Percentiles rank a stretch among this genome's conserved stretches.
Conservation (phyloP, 768 basidiomycete species). For the Leccinum subtestaceum region DNA sequence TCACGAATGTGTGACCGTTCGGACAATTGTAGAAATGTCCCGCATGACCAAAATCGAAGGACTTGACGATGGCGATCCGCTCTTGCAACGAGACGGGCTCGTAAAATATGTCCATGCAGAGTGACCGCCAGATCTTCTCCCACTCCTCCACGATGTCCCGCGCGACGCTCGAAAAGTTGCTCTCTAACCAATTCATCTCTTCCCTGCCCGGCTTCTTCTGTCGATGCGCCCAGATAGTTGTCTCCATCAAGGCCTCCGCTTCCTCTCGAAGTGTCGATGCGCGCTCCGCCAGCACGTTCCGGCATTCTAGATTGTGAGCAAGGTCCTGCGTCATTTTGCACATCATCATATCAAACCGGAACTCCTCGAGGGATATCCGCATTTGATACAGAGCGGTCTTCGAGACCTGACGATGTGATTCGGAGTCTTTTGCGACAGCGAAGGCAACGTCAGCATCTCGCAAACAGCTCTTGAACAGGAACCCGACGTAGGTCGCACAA, state of each 20-base stretch:
- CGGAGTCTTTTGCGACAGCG: constrained; percentile 45
- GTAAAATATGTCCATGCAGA: constrained; percentile 48
- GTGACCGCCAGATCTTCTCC: constrained; percentile 37
- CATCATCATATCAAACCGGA: constrained; percentile 46
- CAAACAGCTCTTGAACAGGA: constrained; percentile 45
- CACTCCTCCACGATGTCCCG: constrained; percentile 46
- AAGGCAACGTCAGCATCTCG: constrained; percentile 47
- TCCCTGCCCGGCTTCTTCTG: constrained; percentile 24
- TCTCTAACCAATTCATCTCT: constrained; percentile 39
- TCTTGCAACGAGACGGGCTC: constrained; percentile 53
- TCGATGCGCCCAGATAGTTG: constrained; percentile 8
- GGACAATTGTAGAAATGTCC: constrained; percentile 51
- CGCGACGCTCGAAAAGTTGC: constrained; percentile 40
- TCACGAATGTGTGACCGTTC: constrained; percentile 64
- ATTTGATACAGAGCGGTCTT: constrained; percentile 42
- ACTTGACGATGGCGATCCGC: constrained; percentile 46
- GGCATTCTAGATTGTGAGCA: constrained; percentile 14
- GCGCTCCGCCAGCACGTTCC: constrained; percentile 22
- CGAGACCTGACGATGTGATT: constrained; percentile 51
- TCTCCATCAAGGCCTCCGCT: constrained; percentile 1
- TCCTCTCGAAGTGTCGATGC: constrained; percentile 14
- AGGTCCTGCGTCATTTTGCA: constrained; percentile 17
- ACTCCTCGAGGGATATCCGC: constrained; percentile 47
- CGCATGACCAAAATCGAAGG: constrained; percentile 48
- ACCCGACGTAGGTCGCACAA: constrained; percentile 49